phyloP scores from a whole-genome alignment of 2,329 filamentous ascomycete species.

The Beauveria brongniartii region DNA sequence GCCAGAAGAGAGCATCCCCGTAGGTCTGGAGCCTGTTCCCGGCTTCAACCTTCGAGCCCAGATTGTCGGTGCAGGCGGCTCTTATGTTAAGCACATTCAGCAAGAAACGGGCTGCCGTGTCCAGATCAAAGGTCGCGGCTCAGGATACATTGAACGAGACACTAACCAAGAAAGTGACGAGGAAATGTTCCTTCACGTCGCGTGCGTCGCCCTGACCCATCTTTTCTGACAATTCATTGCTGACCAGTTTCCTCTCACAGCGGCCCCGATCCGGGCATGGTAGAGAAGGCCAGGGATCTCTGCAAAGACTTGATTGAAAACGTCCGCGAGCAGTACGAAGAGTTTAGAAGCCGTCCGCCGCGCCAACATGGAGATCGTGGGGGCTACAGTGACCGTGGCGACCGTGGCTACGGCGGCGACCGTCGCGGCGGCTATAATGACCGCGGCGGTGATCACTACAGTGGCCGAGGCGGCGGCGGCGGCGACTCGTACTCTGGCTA shows the following conservation, averaged over 20 bases:
- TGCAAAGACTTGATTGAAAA: constrained; percentile 82
- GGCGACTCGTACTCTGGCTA: constrained; percentile 21
- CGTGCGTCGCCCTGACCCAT: constrained; percentile 49
- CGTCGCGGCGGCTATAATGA: constrained; percentile 31
- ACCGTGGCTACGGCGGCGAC: constrained; percentile 31
- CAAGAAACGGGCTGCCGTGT: constrained; percentile 91
- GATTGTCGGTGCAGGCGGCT: constrained; percentile 87
- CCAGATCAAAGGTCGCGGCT: constrained; percentile 95
- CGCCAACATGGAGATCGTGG: constrained; percentile 50
- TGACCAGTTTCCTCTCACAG: constrained; percentile 38
- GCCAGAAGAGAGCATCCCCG: constrained; percentile 92
- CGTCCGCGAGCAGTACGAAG: constrained; percentile 83
- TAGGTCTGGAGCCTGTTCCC: constrained; percentile 80
- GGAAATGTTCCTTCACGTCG: constrained; percentile 92
- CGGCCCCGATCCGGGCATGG: constrained; percentile 79
- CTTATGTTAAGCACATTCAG: constrained; percentile 97
- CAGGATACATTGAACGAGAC: constrained; percentile 82
- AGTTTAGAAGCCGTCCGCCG: constrained; percentile 76
- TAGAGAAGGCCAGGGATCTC: constrained; percentile 77
- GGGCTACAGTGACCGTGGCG: constrained; percentile 30
- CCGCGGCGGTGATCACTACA: constrained; percentile 26
- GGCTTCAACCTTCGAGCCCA: constrained; percentile 96
- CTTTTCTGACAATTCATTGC: constrained; percentile 12
- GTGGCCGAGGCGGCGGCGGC: constrained; percentile 24
- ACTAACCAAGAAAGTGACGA: constrained; percentile 91